Conservation (phyloP, 1,284 basidiomycete species). For the Stygiomarasmius scandens region DNA sequence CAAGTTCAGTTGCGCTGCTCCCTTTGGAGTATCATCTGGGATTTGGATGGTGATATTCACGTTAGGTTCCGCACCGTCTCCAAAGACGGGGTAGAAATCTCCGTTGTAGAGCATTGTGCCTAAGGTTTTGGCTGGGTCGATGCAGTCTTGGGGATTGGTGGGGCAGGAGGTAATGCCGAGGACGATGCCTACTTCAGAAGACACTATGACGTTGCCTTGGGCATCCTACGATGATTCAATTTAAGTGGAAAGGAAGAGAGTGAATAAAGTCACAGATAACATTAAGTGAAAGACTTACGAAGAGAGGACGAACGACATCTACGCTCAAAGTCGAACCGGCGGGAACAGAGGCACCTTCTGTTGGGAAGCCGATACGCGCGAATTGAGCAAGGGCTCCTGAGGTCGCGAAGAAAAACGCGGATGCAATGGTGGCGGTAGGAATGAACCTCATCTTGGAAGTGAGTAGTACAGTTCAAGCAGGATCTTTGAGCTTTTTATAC, state of each 20-base stretch:
- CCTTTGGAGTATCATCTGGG: slow-evolving; percentile 3
- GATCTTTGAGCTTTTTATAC: too few relatives aligned
- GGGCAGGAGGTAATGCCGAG: slow-evolving; percentile 6
- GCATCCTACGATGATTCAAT: too few relatives aligned
- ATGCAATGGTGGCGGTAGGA: not conserved
- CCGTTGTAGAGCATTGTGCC: slow-evolving; percentile 10
- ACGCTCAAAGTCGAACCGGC: slow-evolving; percentile 6
- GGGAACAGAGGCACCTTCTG: not conserved
- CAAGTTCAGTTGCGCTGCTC: slow-evolving; percentile 5
- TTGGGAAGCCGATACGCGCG: slow-evolving; percentile 7
- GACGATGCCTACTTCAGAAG: slow-evolving; percentile 2
- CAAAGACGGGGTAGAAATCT: slow-evolving; percentile 6
- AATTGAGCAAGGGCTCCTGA: slow-evolving; percentile 4
- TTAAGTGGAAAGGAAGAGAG: not conserved
- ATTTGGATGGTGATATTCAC: slow-evolving; percentile 6
- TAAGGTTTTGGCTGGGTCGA: not conserved
- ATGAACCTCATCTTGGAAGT: too few relatives aligned
- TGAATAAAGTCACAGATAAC: not conserved
- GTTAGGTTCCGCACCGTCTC: not conserved
- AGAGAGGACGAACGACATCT: not conserved
- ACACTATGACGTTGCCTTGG: not conserved
- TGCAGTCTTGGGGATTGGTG: not conserved
- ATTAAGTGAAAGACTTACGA: slow-evolving; percentile 2
- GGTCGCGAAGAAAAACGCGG: not conserved
- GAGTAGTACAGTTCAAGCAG: too few relatives aligned